A percentile compares a stretch with the other conserved stretches of the same genome.
Conservation (phyloP, 129 eudicot genomes). For the Escallonia herrerae region DNA sequence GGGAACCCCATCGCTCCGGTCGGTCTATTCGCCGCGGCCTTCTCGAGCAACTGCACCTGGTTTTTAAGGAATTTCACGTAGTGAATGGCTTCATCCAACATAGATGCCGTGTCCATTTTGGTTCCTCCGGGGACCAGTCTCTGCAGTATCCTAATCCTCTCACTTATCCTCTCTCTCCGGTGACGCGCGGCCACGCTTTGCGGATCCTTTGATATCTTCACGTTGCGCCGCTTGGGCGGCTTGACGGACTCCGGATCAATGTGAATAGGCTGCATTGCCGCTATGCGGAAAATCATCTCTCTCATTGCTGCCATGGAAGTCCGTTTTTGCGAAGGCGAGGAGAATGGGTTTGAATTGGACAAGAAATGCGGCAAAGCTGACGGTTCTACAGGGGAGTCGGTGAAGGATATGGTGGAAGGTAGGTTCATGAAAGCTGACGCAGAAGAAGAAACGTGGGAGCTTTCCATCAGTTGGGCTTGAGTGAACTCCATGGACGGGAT, state of each 20-base stretch:
- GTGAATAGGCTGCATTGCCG: slow-evolving; percentile 29
- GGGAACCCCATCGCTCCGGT: slow-evolving; percentile 33
- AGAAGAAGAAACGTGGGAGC: background rate
- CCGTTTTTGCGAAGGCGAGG: background rate
- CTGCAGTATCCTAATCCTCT: slow-evolving; percentile 25
- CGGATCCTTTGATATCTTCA: slow-evolving; percentile 28
- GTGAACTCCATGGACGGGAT: background rate
- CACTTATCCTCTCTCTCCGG: slow-evolving; percentile 32
- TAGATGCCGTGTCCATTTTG: slow-evolving; percentile 28
- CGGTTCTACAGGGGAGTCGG: background rate
- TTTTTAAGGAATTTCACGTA: slow-evolving; percentile 27
- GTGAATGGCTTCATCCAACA: slow-evolving; percentile 31
- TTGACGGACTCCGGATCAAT: slow-evolving; percentile 28
- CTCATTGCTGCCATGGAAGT: slow-evolving; percentile 25
- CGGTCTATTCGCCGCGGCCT: slow-evolving; percentile 31
- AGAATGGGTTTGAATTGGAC: background rate
- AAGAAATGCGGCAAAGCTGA: background rate
- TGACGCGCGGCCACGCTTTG: slow-evolving; percentile 35
- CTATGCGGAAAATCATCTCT: slow-evolving; percentile 24
- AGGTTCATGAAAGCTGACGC: background rate
- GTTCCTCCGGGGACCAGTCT: slow-evolving; percentile 32
- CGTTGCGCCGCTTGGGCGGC: slow-evolving; percentile 24
- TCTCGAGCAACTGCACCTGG: slow-evolving; percentile 30
- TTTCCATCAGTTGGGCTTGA: background rate
- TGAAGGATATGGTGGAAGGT: background rate